A percentile compares a stretch with the other conserved stretches of the same genome.
phyloP scores from a whole-genome alignment of 345 rosid species.

The Salix koriyanagi region DNA sequence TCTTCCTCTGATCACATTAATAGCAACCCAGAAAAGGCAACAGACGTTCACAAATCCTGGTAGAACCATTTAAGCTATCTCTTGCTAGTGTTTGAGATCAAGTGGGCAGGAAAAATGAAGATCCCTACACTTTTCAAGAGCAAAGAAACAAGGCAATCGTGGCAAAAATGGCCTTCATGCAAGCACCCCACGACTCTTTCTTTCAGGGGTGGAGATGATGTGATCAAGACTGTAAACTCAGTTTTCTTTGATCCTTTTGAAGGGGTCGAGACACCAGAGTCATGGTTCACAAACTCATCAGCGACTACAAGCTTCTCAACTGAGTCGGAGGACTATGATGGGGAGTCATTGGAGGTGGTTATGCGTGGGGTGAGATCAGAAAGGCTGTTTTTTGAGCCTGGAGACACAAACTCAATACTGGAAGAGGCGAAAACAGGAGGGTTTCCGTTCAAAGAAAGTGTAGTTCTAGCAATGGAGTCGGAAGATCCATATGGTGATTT shows the following conservation, averaged over 20 bases:
- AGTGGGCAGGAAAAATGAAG: conserved; percentile 39
- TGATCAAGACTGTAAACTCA: conserved; percentile 75
- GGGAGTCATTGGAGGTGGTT: conserved; percentile 43
- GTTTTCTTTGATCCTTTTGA: conserved; percentile 42
- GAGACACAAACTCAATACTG: conserved; percentile 63
- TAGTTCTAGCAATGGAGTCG: conserved; percentile 64
- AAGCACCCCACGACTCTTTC: conserved; percentile 58
- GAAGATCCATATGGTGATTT: conserved; percentile 76
- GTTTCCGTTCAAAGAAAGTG: conserved; percentile 50
- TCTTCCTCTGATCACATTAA: conserved; percentile 28
- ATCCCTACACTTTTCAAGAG: conserved; percentile 41
- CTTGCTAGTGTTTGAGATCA: not conserved
- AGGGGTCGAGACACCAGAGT: conserved; percentile 29
- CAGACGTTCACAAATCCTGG: not conserved
- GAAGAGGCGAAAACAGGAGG: conserved; percentile 32
- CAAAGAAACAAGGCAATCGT: conserved; percentile 22
- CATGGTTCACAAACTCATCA: conserved; percentile 48
- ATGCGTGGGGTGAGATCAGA: conserved; percentile 54
- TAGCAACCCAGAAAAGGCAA: not conserved
- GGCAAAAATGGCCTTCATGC: conserved; percentile 51
- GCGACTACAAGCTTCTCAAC: conserved; percentile 33
- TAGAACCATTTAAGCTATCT: not conserved
- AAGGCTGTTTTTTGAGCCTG: conserved; percentile 66
- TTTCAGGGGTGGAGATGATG: conserved; percentile 44
- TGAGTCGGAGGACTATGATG: conserved; percentile 9